Base-by-base conservation (phyloP, 2,329 filamentous ascomycete genomes). In the Rhinocladiella mackenziei region DNA sequence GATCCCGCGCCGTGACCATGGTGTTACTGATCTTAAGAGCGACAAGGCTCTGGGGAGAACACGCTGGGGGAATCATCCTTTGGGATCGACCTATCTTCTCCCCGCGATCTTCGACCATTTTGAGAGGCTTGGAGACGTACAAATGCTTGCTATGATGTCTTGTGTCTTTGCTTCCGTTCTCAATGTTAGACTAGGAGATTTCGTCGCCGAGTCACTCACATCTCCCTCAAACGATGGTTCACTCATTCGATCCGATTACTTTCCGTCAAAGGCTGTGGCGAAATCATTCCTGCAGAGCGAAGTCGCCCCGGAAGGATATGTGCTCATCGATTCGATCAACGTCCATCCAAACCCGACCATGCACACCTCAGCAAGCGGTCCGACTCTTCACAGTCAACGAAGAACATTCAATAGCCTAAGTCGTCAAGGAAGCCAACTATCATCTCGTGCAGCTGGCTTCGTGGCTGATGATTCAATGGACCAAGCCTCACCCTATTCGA, bases 131-230 rank as follows among this genome's bases (percentile, higher is more conserved):
- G 78, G 74, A n/a, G 78, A 83, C 59, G 66, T 79, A 1, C 79
- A 83, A 57, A 80, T 81, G 75, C 68, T 83, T 23, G 80, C 77
- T n/a, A 79, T 80, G 73, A 62, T 83, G 26, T 78, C 79, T 3
- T 80, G 77, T 51, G 69, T 82, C 23, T 70, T 82, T 41, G 39
- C 22, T n/a, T 44, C 50, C n/a, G 34, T 20, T 11, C 20, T 39
- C 26, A 44, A 47, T 20, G 13, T 32, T 11, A 41, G 47, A 15
- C 34, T 33, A 7, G 45, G 46, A 31, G 39, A 48, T 5, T 11
- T 8, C 2, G 13, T 20, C 6, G 15, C 15, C 10, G 29, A 23
- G 17, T 17, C 6, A 19, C 19, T 15, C 11, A 22, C 13, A 10
- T 26, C 10, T 14, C 7, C 19, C 9, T 7, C 10, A 6, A 26